Percentiles rank a stretch among this genome's conserved stretches.
Conservation (phyloP, 177 flowering plant species). For the Vitis hybrid region DNA sequence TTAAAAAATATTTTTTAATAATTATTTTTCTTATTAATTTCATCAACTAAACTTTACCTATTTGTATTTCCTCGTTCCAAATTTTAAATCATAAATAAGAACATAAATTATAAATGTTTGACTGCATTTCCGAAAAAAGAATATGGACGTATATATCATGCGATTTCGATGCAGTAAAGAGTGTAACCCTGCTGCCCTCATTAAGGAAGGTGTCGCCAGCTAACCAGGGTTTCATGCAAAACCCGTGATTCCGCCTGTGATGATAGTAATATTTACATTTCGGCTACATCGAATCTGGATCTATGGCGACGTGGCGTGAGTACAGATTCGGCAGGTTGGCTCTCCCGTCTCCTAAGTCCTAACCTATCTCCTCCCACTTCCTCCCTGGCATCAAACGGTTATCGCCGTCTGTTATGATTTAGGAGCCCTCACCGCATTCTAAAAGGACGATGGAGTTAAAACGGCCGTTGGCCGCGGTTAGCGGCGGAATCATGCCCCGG, state of each 20-base stretch:
- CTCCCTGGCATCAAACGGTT: constrained; percentile 1
- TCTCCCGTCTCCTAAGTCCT: constrained; percentile 5
- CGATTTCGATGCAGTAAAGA: too few species aligned
- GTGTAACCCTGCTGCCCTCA: neutral
- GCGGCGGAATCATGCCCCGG: neutral
- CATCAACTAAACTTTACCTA: too few species aligned
- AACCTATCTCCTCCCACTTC: neutral
- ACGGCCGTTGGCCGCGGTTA: neutral
- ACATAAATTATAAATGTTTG: too few species aligned
- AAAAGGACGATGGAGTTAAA: neutral
- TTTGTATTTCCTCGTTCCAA: too few species aligned
- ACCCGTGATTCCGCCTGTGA: neutral
- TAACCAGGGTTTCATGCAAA: neutral
- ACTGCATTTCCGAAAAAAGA: too few species aligned
- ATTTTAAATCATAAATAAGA: too few species aligned
- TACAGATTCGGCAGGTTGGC: constrained; percentile 19
- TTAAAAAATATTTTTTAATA: too few species aligned
- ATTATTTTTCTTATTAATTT: too few species aligned
- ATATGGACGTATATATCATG: too few species aligned
- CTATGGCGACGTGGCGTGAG: constrained; percentile 13
- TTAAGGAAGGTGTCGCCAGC: neutral
- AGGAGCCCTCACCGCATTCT: too few species aligned
- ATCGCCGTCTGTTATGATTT: neutral
- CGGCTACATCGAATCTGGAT: constrained; percentile 10
- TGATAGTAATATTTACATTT: neutral